Evolutionary conservation across 148 eudicot species (phyloP).

Genomic region (Fallopia convolvulus): DNA sequence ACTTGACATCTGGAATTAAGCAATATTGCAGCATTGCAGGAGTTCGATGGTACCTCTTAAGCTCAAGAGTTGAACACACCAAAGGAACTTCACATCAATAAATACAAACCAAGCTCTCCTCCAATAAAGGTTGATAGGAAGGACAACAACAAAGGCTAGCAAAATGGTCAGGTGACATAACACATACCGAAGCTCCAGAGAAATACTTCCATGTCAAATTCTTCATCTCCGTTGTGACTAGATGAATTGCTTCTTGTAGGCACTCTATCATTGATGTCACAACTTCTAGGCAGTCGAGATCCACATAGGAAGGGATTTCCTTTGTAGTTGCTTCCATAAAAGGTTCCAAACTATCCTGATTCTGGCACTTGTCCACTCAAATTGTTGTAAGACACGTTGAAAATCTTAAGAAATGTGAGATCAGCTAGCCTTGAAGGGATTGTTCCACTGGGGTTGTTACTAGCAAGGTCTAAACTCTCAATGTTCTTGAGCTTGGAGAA

Average conservation of each 20-base stretch:
- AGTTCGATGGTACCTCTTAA: neutral
- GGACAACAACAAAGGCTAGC: neutral
- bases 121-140: neutral
- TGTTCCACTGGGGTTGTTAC: neutral
- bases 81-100: neutral
- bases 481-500: slow-evolving; percentile 1
- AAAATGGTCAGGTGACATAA: neutral
- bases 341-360: slow-evolving; percentile 2
- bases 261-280: neutral
- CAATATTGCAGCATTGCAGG: neutral
- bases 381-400: slow-evolving; percentile 8
- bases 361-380: neutral
- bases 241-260: neutral
- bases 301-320: slow-evolving; percentile 14
- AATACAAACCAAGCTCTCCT: neutral
- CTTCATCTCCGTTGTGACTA: neutral
- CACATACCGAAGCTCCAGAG: neutral
- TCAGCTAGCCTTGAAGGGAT: neutral
- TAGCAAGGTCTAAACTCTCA: neutral
- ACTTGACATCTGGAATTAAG: neutral
- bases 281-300: neutral
- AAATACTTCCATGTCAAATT: neutral
- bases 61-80: neutral
- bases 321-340: slow-evolving; percentile 10
- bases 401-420: neutral